Evolutionary conservation across 1,284 basidiomycete genomes (phyloP).

Genomic region (Tilletia indica): DNA sequence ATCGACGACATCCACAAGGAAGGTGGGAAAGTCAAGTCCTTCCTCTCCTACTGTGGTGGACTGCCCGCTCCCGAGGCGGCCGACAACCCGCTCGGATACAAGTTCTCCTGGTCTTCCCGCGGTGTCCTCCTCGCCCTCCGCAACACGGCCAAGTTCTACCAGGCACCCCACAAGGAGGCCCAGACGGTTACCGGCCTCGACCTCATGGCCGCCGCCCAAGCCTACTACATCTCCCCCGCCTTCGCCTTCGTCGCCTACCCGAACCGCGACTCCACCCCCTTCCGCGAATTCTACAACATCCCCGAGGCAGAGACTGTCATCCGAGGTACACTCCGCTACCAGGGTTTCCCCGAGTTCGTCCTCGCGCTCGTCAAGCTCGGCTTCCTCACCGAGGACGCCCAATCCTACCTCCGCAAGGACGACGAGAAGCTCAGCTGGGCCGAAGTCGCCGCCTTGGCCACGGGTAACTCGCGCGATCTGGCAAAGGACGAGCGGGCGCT

Average conservation of each 20-base stretch:
- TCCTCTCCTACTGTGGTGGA: slow-evolving; percentile 95
- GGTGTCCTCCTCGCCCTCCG: slow-evolving; percentile 92
- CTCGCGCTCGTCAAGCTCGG: slow-evolving; percentile 82
- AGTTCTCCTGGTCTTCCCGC: slow-evolving; percentile 97
- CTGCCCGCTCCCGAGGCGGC: slow-evolving; percentile 86
- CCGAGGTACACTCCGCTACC: slow-evolving; percentile 91
- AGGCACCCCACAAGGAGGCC: slow-evolving; percentile 37
- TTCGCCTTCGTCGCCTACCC: slow-evolving; percentile 97
- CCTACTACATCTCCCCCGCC: slow-evolving; percentile 92
- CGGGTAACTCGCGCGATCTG: slow-evolving; percentile 65
- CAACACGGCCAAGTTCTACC: slow-evolving; percentile 77
- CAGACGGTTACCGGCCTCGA: slow-evolving; percentile 50
- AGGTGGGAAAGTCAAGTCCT: slow-evolving; percentile 86
- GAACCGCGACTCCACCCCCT: slow-evolving; percentile 90
- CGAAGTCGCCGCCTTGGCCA: slow-evolving; percentile 76
- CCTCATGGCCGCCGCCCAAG: slow-evolving; percentile 65
- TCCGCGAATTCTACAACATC: slow-evolving; percentile 80
- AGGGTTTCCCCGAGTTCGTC: slow-evolving; percentile 98
- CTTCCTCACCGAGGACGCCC: slow-evolving; percentile 71
- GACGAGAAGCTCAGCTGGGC: slow-evolving; percentile 56
- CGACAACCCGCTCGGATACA: slow-evolving; percentile 96
- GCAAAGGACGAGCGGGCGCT: slow-evolving; percentile 62
- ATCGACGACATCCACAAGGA: slow-evolving; percentile 89
- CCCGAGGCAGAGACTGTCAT: slow-evolving; percentile 90
- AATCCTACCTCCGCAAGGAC: slow-evolving; percentile 66